Percentiles rank a stretch among this genome's conserved stretches.
Conservation (phyloP, 306 rosid genomes). For the Clitoria ternatea region DNA sequence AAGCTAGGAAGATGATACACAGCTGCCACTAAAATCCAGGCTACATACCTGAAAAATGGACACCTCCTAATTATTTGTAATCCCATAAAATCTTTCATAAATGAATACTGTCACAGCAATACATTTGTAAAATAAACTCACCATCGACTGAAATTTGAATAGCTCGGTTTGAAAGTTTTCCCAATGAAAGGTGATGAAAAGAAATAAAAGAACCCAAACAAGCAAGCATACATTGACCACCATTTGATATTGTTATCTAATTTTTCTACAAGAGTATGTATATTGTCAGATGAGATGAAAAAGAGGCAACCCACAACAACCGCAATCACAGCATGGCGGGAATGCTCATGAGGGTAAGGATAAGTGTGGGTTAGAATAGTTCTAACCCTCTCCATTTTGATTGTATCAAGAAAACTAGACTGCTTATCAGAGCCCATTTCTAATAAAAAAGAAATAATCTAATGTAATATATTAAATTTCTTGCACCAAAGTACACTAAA, state of each 20-base stretch:
- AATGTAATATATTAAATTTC: conserved; percentile 13
- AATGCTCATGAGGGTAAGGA: conserved; percentile 96
- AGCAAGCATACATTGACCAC: conserved; percentile 95
- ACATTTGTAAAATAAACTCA: conserved; percentile 37
- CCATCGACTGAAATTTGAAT: conserved; percentile 99
- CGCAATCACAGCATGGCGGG: conserved; percentile 95
- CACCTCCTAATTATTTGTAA: conserved; percentile 25
- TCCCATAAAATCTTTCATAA: neutral
- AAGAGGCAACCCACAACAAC: conserved; percentile 92
- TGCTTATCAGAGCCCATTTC: conserved; percentile 54
- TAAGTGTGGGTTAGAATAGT: conserved; percentile 74
- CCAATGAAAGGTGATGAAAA: conserved; percentile 95
- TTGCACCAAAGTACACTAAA: conserved; percentile 26
- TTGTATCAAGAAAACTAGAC: conserved; percentile 67
- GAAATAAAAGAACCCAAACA: conserved; percentile 94
- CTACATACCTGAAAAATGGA: conserved; percentile 69
- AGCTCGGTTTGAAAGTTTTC: conserved; percentile 95
- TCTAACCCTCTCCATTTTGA: conserved; percentile 91
- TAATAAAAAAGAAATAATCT: conserved; percentile 6
- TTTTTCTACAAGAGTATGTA: conserved; percentile 84
- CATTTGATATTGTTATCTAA: conserved; percentile 89
- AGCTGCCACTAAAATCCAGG: conserved; percentile 93
- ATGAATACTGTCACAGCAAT: neutral
- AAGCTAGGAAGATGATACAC: conserved; percentile 97
- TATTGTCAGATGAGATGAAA: conserved; percentile 95